Evolutionary conservation across 2,329 filamentous ascomycete species (phyloP).

Genomic region (Exophiala sp.): DNA sequence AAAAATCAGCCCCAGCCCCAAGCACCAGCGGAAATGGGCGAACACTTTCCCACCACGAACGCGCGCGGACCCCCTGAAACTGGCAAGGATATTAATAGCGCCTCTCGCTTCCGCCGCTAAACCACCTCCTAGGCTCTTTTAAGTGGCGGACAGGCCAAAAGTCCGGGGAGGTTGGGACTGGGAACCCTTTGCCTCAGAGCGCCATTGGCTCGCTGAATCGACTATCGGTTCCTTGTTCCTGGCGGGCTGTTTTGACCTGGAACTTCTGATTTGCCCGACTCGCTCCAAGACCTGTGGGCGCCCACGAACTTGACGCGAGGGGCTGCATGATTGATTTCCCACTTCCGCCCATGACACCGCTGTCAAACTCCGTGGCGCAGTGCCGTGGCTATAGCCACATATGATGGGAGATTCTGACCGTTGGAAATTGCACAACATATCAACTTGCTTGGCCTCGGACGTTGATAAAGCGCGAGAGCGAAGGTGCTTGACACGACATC

Average conservation of each 20-base stretch:
- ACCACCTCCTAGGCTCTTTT: background rate
- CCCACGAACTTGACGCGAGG: slow-evolving; percentile 20
- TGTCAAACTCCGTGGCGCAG: background rate
- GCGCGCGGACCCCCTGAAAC: background rate
- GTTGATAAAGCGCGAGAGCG: too few species aligned
- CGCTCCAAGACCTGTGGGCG: background rate
- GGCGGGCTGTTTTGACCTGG: too few species aligned
- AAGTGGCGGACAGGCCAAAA: slow-evolving; percentile 12
- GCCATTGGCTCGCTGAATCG: background rate
- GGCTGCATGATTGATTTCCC: background rate
- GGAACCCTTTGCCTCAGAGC: background rate
- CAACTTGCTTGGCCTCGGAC: background rate
- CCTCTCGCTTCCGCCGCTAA: slow-evolving; percentile 23
- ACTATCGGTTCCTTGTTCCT: too few species aligned
- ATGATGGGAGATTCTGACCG: background rate
- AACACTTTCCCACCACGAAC: too few species aligned
- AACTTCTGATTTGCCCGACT: too few species aligned
- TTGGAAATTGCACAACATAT: background rate
- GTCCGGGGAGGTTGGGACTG: slow-evolving; percentile 8
- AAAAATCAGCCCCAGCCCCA: slow-evolving; percentile 7
- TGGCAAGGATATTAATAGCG: slow-evolving; percentile 23
- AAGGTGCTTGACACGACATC: too few species aligned
- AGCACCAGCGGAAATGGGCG: too few species aligned
- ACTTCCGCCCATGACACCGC: background rate
- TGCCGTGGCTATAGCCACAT: background rate